Evolutionary conservation across 2,329 filamentous ascomycete species (phyloP).

Genomic region (Pseudofabraea citricarpa): DNA sequence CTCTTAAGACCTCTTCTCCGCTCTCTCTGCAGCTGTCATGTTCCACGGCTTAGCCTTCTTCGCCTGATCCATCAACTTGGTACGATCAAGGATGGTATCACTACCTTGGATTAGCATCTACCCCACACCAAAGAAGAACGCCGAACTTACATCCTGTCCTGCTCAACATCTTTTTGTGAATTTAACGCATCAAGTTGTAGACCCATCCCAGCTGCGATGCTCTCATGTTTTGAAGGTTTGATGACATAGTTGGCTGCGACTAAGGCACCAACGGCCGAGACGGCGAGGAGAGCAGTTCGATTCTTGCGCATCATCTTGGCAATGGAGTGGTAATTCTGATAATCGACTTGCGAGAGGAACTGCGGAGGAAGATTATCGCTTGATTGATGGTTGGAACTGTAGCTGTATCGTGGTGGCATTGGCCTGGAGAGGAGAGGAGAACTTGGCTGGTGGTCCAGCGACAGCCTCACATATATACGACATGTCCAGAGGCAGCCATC

Average conservation of each 20-base stretch:
- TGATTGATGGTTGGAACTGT: background rate
- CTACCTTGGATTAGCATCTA: background rate
- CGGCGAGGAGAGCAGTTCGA: too few species aligned
- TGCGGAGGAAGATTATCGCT: background rate
- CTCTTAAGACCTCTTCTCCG: too few species aligned
- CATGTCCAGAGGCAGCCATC: too few species aligned
- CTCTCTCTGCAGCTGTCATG: constrained; percentile 8
- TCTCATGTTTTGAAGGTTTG: background rate
- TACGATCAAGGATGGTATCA: constrained; percentile 13
- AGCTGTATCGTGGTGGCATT: too few species aligned
- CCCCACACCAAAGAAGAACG: background rate
- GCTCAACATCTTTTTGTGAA: background rate
- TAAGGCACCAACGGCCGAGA: background rate
- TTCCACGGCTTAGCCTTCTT: constrained; percentile 12
- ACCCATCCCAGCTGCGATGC: background rate
- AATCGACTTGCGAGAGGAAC: background rate
- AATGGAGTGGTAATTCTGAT: background rate
- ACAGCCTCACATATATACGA: too few species aligned
- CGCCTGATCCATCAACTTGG: constrained; percentile 8
- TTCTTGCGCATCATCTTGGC: background rate
- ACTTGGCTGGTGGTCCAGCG: too few species aligned
- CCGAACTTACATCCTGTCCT: background rate
- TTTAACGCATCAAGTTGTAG: background rate
- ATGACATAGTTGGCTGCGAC: background rate
- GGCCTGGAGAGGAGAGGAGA: too few species aligned